These are phyloP conservation scores for Furcasterigmium furcatum DNA, from an alignment of 2,329 filamentous ascomycete species.

Conservation along the genomic window DNA sequence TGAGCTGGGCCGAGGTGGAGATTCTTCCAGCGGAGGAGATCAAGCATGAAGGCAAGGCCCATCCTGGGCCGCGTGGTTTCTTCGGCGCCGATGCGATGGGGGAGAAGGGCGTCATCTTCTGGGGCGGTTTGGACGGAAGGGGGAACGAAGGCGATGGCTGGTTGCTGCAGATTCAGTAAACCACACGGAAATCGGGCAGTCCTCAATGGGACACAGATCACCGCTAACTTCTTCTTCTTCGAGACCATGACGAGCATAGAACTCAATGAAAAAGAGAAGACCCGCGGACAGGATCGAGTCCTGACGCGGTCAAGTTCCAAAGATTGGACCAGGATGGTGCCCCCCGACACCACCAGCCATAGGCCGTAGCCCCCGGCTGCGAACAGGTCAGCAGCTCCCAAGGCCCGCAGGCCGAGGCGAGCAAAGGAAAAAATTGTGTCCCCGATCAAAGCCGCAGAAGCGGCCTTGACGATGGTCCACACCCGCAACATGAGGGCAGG, in stretches of 20 bases:
- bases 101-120: slow-evolving; percentile 44
- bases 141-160: slow-evolving; percentile 36
- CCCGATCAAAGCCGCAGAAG: no score
- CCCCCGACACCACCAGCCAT: not conserved
- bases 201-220: not conserved
- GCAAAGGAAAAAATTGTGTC: not conserved
- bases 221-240: not conserved
- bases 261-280: not conserved
- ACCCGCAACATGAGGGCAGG: no score
- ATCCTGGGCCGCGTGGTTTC: slow-evolving; percentile 33
- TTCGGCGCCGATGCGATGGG: slow-evolving; percentile 36
- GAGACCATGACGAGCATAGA: not conserved
- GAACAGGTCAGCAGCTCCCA: not conserved
- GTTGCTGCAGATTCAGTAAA: slow-evolving; percentile 23
- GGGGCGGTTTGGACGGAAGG: slow-evolving; percentile 46
- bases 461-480: no score
- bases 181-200: not conserved
- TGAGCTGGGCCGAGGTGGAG: slow-evolving; percentile 46
- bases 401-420: not conserved
- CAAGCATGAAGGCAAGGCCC: slow-evolving; percentile 35
- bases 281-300: not conserved
- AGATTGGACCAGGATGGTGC: not conserved
- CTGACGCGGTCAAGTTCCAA: not conserved
- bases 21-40: slow-evolving; percentile 39
- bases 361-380: no score